Evolutionary conservation across 257 asterid species (phyloP).

Genomic region (Solanum pinnatisectum): DNA sequence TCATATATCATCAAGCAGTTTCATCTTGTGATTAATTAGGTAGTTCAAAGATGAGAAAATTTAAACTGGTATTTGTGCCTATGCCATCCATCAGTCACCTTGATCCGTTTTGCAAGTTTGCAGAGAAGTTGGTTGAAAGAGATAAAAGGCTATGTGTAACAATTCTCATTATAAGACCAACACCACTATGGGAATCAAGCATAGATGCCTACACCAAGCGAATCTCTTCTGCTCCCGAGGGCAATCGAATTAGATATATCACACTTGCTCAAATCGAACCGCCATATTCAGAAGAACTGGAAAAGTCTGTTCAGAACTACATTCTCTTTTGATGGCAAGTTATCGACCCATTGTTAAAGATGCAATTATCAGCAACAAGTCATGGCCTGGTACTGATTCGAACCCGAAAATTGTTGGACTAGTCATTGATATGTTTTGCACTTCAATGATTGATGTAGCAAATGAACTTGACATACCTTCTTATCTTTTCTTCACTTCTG

Average conservation of each 20-base stretch:
- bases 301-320: background rate
- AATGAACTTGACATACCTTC: no score
- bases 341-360: background rate
- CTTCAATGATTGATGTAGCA: no score
- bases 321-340: background rate
- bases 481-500: no score
- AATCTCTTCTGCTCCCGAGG: background rate
- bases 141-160: background rate
- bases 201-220: background rate
- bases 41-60: background rate
- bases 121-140: background rate
- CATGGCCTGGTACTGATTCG: no score
- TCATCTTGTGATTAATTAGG: background rate
- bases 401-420: no score
- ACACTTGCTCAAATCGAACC: background rate
- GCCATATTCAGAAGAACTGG: background rate
- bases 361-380: background rate
- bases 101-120: background rate
- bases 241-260: background rate
- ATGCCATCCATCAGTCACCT: background rate
- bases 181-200: background rate
- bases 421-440: no score
- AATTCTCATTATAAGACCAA: background rate
- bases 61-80: conserved; percentile 10
- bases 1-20: background rate